Evolutionary conservation across 768 basidiomycete species (phyloP).

Genomic region (Hericium alpestre): DNA sequence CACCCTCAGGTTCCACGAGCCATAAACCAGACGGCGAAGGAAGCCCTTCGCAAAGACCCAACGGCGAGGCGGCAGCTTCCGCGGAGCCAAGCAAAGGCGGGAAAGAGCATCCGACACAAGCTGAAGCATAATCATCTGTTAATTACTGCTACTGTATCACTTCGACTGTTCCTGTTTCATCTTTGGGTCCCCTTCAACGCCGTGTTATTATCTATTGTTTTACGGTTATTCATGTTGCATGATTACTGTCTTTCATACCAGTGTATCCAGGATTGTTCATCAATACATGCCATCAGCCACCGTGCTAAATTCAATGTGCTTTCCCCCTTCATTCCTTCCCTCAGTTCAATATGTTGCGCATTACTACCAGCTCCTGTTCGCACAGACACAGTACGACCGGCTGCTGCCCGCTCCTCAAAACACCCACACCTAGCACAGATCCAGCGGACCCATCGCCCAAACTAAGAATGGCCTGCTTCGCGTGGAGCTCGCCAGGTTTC

Average conservation of each 20-base stretch:
- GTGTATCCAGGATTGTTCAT: slow-evolving; percentile 5
- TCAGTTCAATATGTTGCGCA: slow-evolving; percentile 27
- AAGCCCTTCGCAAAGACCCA: slow-evolving; percentile 37
- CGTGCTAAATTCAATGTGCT: too few relatives aligned
- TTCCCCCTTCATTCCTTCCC: background rate
- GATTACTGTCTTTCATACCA: slow-evolving; percentile 11
- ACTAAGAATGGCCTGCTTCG: slow-evolving; percentile 74
- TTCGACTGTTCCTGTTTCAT: too few relatives aligned
- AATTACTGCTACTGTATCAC: too few relatives aligned
- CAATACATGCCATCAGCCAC: too few relatives aligned
- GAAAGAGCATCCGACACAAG: slow-evolving; percentile 22
- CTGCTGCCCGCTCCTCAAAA: slow-evolving; percentile 25
- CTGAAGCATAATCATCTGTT: slow-evolving; percentile 18
- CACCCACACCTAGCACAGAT: slow-evolving; percentile 67
- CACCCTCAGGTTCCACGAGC: slow-evolving; percentile 22
- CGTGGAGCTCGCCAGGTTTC: slow-evolving; percentile 41
- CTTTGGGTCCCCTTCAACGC: too few relatives aligned
- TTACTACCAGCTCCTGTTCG: slow-evolving; percentile 62
- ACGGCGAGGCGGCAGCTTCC: slow-evolving; percentile 36
- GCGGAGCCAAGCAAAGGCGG: slow-evolving; percentile 25
- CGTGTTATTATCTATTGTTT: slow-evolving; percentile 8
- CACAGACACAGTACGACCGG: slow-evolving; percentile 56
- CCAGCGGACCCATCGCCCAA: slow-evolving; percentile 63
- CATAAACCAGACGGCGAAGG: slow-evolving; percentile 38
- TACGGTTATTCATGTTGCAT: slow-evolving; percentile 4